Evolutionary conservation across 164 flowering plant genomes (phyloP).

Genomic region (Piper longum): DNA sequence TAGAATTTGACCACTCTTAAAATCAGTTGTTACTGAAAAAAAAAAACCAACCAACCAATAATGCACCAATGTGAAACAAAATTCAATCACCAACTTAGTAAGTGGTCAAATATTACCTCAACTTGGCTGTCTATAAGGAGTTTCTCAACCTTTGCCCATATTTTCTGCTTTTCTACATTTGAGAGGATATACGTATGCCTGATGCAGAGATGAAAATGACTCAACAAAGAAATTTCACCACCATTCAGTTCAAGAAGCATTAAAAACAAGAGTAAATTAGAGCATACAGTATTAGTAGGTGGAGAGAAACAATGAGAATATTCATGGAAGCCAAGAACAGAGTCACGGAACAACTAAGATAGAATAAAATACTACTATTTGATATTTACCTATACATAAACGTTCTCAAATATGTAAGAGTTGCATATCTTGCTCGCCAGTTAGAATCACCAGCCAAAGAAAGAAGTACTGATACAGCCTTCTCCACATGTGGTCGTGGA

Average conservation of each 20-base stretch:
- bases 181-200: slow-evolving; percentile 83
- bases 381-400: slow-evolving; percentile 74
- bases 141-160: slow-evolving; percentile 77
- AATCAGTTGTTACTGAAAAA: too few relatives aligned
- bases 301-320: background rate
- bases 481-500: slow-evolving; percentile 57
- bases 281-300: background rate
- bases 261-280: background rate
- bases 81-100: background rate
- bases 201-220: slow-evolving; percentile 2
- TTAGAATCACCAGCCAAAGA: slow-evolving; percentile 61
- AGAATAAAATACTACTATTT: too few relatives aligned
- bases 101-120: slow-evolving; percentile 43
- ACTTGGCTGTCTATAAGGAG: slow-evolving; percentile 78
- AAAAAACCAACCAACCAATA: background rate
- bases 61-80: background rate
- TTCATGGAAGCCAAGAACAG: background rate
- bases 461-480: slow-evolving; percentile 57
- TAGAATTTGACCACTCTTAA: too few relatives aligned
- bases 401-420: slow-evolving; percentile 68
- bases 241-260: background rate
- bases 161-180: slow-evolving; percentile 43
- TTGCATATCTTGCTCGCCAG: slow-evolving; percentile 93
- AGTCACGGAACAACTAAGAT: too few relatives aligned
- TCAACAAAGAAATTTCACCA: background rate